Conservation (phyloP, 768 basidiomycete genomes). For the Tremella fuciformis region DNA sequence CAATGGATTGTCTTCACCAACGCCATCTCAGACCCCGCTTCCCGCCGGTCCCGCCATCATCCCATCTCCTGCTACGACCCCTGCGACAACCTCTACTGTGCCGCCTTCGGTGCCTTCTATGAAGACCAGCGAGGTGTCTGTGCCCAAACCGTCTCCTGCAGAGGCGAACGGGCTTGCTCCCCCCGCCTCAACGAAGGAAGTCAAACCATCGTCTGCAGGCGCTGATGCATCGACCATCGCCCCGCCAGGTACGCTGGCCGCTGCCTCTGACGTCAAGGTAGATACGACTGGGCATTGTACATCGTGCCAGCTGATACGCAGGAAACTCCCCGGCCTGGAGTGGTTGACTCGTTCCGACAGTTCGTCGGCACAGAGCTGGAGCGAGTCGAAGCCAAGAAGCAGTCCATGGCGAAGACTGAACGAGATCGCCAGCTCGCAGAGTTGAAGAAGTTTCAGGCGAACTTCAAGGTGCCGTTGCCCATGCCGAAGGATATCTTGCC, state of each 20-base stretch:
- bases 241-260: constrained; percentile 4
- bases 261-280: constrained; percentile 13
- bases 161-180: constrained; percentile 2
- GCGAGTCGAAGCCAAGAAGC: constrained; percentile 82
- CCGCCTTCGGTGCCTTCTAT: constrained; percentile 14
- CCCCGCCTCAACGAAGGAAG: neutral
- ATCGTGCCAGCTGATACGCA: neutral
- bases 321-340: constrained; percentile 10
- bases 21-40: constrained; percentile 12
- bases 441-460: constrained; percentile 84
- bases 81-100: constrained; percentile 11
- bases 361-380: constrained; percentile 92
- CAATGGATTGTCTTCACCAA: constrained; percentile 8
- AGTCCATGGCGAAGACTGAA: constrained; percentile 81
- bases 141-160: neutral
- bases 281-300: neutral
- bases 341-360: constrained; percentile 63
- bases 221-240: constrained; percentile 2
- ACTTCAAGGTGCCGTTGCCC: constrained; percentile 94
- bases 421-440: constrained; percentile 94
- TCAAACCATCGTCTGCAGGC: neutral
- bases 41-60: constrained; percentile 1
- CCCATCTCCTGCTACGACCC: constrained; percentile 9
- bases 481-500: constrained; percentile 91
- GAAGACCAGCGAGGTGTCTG: constrained; percentile 24